Conservation (phyloP, 2,329 filamentous ascomycete species). For the Dactylellina drechsleri region DNA sequence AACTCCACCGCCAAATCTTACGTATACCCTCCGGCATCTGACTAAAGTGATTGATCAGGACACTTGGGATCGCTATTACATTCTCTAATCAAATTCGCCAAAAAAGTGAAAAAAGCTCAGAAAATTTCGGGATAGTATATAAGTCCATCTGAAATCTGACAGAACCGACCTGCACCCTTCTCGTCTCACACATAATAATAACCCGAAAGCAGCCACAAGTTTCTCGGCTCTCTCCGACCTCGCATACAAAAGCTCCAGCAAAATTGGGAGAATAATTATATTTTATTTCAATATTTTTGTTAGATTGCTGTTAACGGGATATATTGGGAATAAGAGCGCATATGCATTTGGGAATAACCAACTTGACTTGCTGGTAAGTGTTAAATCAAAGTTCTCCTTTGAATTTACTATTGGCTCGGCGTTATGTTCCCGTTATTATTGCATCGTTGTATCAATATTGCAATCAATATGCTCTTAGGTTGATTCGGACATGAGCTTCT, state of each 20-base stretch:
- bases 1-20: slow-evolving; percentile 31
- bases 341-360: slow-evolving; percentile 23
- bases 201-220: not conserved
- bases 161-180: slow-evolving; percentile 37
- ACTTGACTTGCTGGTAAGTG: slow-evolving; percentile 37
- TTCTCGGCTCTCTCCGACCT: slow-evolving; percentile 6
- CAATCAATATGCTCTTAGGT: not conserved
- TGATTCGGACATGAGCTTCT: slow-evolving; percentile 10
- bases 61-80: slow-evolving; percentile 16
- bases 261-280: not conserved
- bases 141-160: slow-evolving; percentile 35
- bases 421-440: slow-evolving; percentile 36
- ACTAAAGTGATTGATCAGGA: slow-evolving; percentile 13
- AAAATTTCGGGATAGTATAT: slow-evolving; percentile 16
- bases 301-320: slow-evolving; percentile 33
- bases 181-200: slow-evolving; percentile 3
- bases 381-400: slow-evolving; percentile 23
- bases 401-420: slow-evolving; percentile 7
- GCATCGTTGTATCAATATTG: slow-evolving; percentile 30
- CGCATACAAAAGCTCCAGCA: slow-evolving; percentile 11
- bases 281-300: slow-evolving; percentile 9
- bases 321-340: slow-evolving; percentile 22
- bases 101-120: not conserved
- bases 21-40: slow-evolving; percentile 22
- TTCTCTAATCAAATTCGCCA: not conserved